A percentile compares a stretch with the other conserved stretches of the same genome.
Evolutionary conservation across 2,329 filamentous ascomycete genomes (phyloP).

Genomic region (Aspergillus uvarum): DNA sequence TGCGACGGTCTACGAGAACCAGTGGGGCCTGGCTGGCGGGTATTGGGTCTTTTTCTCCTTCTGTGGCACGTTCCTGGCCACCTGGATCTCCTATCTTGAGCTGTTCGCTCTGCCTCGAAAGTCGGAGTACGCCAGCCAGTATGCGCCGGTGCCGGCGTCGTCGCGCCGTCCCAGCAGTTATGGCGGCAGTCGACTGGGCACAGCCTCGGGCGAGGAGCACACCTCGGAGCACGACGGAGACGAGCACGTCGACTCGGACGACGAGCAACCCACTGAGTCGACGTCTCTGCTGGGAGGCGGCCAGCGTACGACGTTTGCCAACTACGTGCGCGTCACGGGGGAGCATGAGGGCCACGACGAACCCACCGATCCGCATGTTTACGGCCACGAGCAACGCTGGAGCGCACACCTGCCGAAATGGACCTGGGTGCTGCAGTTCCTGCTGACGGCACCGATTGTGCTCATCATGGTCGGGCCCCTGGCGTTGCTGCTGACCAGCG

Average conservation of each 20-base stretch:
- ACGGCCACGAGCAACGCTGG: slow-evolving; percentile 80
- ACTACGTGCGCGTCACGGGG: slow-evolving; percentile 47
- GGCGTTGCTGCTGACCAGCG: slow-evolving; percentile 68
- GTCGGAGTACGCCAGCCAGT: slow-evolving; percentile 63
- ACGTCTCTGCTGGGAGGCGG: slow-evolving; percentile 57
- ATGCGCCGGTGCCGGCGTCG: slow-evolving; percentile 41
- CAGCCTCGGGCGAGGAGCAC: slow-evolving; percentile 45
- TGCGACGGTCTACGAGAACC: slow-evolving; percentile 73
- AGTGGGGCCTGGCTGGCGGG: slow-evolving; percentile 68
- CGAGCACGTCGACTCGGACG: slow-evolving; percentile 37
- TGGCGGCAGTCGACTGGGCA: slow-evolving; percentile 45
- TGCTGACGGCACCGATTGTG: slow-evolving; percentile 74
- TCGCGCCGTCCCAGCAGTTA: slow-evolving; percentile 37
- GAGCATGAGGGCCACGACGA: slow-evolving; percentile 25
- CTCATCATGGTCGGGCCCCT: slow-evolving; percentile 76
- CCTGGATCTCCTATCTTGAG: slow-evolving; percentile 75
- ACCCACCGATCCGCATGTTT: slow-evolving; percentile 45
- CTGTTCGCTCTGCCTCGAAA: slow-evolving; percentile 74
- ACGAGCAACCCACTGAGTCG: slow-evolving; percentile 52
- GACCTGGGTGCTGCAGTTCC: slow-evolving; percentile 85
- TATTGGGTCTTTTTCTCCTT: slow-evolving; percentile 84
- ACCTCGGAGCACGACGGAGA: slow-evolving; percentile 32
- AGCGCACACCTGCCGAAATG: slow-evolving; percentile 74
- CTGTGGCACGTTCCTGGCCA: slow-evolving; percentile 69
- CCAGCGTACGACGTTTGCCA: slow-evolving; percentile 55